Conservation (phyloP, 441 rosid genomes). For the Mallotus japonicus region DNA sequence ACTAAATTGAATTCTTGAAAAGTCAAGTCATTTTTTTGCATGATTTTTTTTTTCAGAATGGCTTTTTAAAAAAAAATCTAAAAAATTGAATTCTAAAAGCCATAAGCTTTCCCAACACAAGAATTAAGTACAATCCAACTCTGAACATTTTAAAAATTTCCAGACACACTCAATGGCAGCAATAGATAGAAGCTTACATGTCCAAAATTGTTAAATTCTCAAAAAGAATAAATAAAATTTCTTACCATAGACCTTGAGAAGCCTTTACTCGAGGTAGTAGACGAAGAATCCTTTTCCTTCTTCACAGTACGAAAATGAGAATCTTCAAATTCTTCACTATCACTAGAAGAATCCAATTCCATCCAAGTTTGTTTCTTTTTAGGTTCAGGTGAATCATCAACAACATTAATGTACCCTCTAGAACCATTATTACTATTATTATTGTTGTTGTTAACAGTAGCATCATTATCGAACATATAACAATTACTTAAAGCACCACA, state of each 20-base stretch:
- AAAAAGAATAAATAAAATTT: not conserved
- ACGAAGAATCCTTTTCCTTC: constrained; percentile 24
- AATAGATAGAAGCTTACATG: too few relatives aligned
- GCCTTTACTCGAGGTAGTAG: constrained; percentile 21
- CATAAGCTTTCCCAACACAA: too few relatives aligned
- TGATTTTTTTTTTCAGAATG: not conserved
- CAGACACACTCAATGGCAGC: too few relatives aligned
- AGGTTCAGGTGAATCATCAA: constrained; percentile 56
- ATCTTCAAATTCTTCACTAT: constrained; percentile 32
- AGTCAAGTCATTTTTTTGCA: too few relatives aligned
- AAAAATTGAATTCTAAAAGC: too few relatives aligned
- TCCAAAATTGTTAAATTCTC: too few relatives aligned
- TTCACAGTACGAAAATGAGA: constrained; percentile 18
- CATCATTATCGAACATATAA: constrained; percentile 43
- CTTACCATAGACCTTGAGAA: constrained; percentile 51
- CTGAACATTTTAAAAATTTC: too few relatives aligned
- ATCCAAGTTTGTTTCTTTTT: constrained; percentile 34
- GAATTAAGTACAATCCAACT: too few relatives aligned
- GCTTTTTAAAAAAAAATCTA: not conserved
- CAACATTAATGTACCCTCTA: constrained; percentile 34
- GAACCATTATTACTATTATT: constrained; percentile 16
- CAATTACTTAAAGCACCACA: constrained; percentile 58
- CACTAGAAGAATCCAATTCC: constrained; percentile 66
- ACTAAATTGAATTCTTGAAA: too few relatives aligned
- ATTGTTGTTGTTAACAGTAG: constrained; percentile 4